Evolutionary conservation across 345 rosid species (phyloP), one percentile per base, ranked within the genome.

Genomic region (Eutrema heterophyllum): DNA sequence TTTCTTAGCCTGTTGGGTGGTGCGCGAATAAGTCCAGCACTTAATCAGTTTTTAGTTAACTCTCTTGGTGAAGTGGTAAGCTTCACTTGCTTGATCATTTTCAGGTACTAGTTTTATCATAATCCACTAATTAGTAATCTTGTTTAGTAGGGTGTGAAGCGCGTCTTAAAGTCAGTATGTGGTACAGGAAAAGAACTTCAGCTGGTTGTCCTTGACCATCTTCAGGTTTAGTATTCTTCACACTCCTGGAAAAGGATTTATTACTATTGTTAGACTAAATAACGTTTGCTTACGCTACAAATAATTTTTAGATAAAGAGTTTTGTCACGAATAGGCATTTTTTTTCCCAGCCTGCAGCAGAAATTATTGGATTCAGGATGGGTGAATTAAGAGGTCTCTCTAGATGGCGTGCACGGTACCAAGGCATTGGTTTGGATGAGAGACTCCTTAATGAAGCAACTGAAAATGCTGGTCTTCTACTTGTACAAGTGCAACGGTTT

Each of bases 121-220:
- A 74, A 39, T 50, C 64, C 16, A 54, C 69, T 82, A 62, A 56
- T 46, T 72, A 45, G 53, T 3, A 72, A 52, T 70, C 64, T 76
- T 76, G 49, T 44, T 18, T 76, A 56, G 70, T 79, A 94, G 98
- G 96, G 93, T 54, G 82, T 87, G 74, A 94, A 94, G 85, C 91
- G 93, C n/a, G 87, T 89, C 36, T 84, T 87, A 60, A 94, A 91
- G 80, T 84, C 82, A 54, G 89, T 87, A 66, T 82, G 93, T 81
- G 91, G 95, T 78, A 89, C 96, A 48, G 96, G 91, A 78, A 94
- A 86, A 89, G 98, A 91, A 74, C 95, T 94, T 73, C 93, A 91
- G 81, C 84, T 64, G 49, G 78, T 94, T 72, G 87, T 94, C 77
- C 93, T 86, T 53, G 84, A 91, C 81, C 95, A 94, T 81, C 88